Percentiles rank a stretch among this genome's conserved stretches.
Evolutionary conservation across 2,329 filamentous ascomycete genomes (phyloP).

Genomic region (Microsporum ferrugineum): DNA sequence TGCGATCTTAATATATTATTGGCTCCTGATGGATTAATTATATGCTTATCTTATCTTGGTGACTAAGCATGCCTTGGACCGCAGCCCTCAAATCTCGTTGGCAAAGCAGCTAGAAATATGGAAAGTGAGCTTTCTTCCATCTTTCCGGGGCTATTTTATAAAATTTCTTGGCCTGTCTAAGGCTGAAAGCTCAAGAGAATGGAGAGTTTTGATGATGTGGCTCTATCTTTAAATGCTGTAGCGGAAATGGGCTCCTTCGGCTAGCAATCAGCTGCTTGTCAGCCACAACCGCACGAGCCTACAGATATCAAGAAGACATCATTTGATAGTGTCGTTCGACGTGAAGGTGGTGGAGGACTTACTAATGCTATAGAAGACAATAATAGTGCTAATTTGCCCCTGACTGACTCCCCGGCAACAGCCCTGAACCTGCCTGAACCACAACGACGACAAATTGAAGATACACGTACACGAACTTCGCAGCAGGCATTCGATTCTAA

Average conservation of each 20-base stretch:
- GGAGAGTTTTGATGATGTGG: slow-evolving; percentile 32
- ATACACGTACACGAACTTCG: not conserved
- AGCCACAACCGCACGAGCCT: slow-evolving; percentile 1
- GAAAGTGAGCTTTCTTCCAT: not conserved
- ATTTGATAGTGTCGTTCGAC: slow-evolving; percentile 5
- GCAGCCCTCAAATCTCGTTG: not conserved
- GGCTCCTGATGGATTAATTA: not conserved
- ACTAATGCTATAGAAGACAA: not conserved
- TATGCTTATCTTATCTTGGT: not conserved
- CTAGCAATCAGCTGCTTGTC: slow-evolving; percentile 15
- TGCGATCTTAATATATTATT: not conserved
- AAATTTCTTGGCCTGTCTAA: not conserved
- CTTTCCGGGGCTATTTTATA: not conserved
- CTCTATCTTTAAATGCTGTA: slow-evolving; percentile 19
- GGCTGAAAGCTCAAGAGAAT: slow-evolving; percentile 14
- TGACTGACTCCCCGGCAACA: not conserved
- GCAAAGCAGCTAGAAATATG: not conserved
- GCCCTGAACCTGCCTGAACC: not conserved
- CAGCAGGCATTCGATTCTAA: not conserved
- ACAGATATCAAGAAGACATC: slow-evolving; percentile 5
- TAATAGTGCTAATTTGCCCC: not conserved
- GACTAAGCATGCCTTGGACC: not conserved
- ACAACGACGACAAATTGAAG: not conserved
- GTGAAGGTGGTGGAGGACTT: not conserved
- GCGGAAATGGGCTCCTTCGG: slow-evolving; percentile 18